Evolutionary conservation across 2,329 filamentous ascomycete genomes (phyloP).

Genomic region (Furcasterigmium sp.): DNA sequence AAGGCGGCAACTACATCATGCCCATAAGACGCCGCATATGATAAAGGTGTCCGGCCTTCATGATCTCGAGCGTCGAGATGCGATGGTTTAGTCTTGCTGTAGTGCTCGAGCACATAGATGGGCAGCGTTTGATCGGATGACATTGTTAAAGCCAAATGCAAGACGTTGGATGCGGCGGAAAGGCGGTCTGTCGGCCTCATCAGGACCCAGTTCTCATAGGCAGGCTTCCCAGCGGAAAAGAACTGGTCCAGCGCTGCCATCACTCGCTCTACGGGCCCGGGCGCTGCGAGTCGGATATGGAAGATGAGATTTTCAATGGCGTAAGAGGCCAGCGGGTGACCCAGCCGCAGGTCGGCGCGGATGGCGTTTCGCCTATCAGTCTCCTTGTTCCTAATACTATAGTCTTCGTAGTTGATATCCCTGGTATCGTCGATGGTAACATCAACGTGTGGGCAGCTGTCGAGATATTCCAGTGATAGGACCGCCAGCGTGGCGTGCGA

Average conservation of each 20-base stretch:
- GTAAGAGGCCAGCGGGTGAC: not conserved
- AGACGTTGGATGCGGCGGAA: not conserved
- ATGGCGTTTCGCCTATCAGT: not conserved
- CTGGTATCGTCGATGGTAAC: not conserved
- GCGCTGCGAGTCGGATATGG: not conserved
- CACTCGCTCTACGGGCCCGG: not conserved
- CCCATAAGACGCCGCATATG: not conserved
- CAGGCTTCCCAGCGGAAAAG: not conserved
- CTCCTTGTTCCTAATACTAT: not conserved
- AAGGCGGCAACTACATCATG: not conserved
- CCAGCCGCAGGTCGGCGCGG: not conserved
- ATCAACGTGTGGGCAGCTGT: conserved; percentile 3
- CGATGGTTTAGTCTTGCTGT: not conserved
- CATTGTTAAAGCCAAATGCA: not conserved
- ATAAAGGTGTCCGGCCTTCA: not conserved
- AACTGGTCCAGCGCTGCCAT: not conserved
- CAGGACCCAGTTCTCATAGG: not conserved
- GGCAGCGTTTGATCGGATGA: not conserved
- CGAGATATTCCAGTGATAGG: conserved; percentile 14
- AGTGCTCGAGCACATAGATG: not conserved
- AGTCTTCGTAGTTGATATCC: not conserved
- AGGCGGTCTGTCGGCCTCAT: not conserved
- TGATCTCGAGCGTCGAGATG: not conserved
- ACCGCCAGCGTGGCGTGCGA: conserved; percentile 16
- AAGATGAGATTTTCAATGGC: not conserved